Base-by-base conservation (phyloP, 306 rosid genomes). In the Pyrus bretschneideri region DNA sequence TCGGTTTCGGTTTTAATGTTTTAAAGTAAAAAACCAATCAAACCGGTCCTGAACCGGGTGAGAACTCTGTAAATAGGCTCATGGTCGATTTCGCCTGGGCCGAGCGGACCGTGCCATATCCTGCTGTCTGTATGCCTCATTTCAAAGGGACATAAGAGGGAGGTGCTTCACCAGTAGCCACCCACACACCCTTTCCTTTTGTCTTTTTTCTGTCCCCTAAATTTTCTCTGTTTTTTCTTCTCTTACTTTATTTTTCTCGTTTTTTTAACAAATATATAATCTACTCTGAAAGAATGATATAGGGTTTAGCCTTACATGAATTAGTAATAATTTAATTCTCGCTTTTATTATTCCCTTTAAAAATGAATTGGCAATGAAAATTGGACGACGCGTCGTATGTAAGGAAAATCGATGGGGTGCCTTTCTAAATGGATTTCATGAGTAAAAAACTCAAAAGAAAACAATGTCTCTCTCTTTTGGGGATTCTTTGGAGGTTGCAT, bases 121-220 rank as follows among this genome's bases (percentile, higher is more conserved):
- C 40, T 35, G 9, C 40, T 6, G 9, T 35, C 40, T 35, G 0
- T 35, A 6, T 35, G 40, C 40, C 40, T 35, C 40, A 35, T 35
- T 35, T 38, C 9, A 8, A 38, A 42, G 75, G 76, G 76, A 69
- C 59, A 68, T 15, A 79, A 73, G 79, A 82, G 82, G 82, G 78
- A 79, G 54, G 54, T 9, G 11, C 14, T 11, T 11, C 29, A n/a
- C 21, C 49, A 29, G 15, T 3, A 49, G 54, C 54, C 54, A 49
- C 54, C 54, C 54, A 11, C 18, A 42, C 11, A 42, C 45, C 45
- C 45, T 9, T 42, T 10, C 45, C 18, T 3, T 49, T 49, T 42
- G 12, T 10, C 12, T 42, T 42, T 9, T 10, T 10, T 10, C 45
- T 42, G 10, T 23, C 61, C 61, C 12, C 44, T 9, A 8, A 40